Evolutionary conservation across 2,329 filamentous ascomycete genomes (phyloP), one percentile per base, ranked within the genome.

Genomic region (Hyphodiscus sp.): DNA sequence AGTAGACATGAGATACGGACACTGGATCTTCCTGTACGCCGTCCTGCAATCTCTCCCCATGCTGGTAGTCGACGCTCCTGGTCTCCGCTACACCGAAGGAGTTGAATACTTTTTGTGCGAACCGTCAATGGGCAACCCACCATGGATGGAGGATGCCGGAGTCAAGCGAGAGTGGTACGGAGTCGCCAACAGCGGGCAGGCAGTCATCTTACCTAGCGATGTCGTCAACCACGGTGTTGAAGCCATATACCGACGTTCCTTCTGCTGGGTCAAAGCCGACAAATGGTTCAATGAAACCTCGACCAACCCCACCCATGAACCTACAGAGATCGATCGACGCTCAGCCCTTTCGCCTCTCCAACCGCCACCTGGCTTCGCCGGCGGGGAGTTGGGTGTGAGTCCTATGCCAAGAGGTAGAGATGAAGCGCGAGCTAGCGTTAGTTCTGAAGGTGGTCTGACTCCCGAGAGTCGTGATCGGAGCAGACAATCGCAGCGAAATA

Each of bases 51-150:
- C 85, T 1, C 75, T 92, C 20, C 89, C 89, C 4, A 84, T 90
- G 76, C 74, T 92, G 11, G 86, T 89, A 1, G 77, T 90, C 33
- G 89, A 94, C 67, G 87, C 86, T 0, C 86, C 86, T 0, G 83
- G 79, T 10, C 72, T 91, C 45, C 79, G 78, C 51, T 84, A 79
- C 67, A 86, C 82, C 0, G 81, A 89, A 49, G 84, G 80, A 1
- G 86, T 89, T 2, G 89, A 92, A 68, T 90, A 92, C 70, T 94
- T 92, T 73, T 74, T 92, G 26, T 91, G 88, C 68, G 78, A 89
- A 65, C 82, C 87, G 3, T 85, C 87, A 0, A 80, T 87, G 64
- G 85, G 85, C 18, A 83, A 84, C 51, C 76, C 82, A 0, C 88
- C 89, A 0, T 94, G 89, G 89, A 75, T 84, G 45, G 80, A 82